Evolutionary conservation across 2,329 filamentous ascomycete species (phyloP), one percentile per base, ranked within the genome.

Genomic region (Fusarium austroafricanum): DNA sequence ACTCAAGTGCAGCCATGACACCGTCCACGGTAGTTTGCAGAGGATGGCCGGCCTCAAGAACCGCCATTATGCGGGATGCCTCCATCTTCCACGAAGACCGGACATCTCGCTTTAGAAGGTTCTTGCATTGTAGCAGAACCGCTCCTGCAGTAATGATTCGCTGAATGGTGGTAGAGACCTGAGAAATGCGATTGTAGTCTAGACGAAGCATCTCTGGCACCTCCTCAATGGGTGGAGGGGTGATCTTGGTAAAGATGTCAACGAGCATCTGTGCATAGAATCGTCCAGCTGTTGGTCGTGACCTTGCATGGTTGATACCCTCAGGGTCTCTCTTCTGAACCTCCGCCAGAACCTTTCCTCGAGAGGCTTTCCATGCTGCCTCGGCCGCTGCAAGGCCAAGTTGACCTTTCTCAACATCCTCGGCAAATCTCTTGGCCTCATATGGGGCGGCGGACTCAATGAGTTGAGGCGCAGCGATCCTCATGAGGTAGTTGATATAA

Each of bases 401-500:
- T 11, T 78, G 77, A 14, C 86, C 85, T 23, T 82, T 79, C 61
- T 88, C 86, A 28, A 93, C 74, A 42, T 91, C 88, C 37, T 90
- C 84, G 2, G 86, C 82, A 71, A 96, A 96, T 38, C 85, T 83
- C 68, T 89, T 89, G n/a, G 88, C 85, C 74, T 96, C 92, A 75
- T 95, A 95, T 17, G 88, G 84, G 2, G 89, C 81, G 3, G 91
- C 89, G 67, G 92, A 89, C 66, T 90, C 87, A 54, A 93, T 87
- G 52, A 96, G 84, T 8, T 87, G 87, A 1, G 91, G 91, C 3
- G 90, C 90, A 1, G 89, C 89, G 28, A 90, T 86, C 76, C 89
- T 88, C 49, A 96, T 82, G 71, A 94, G 84, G 74, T 93, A 95
- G 75, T 96, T 96, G 61, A 92, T 90, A 73, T 94, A 94, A 73